Base-by-base conservation (phyloP, 225 moss, liverwort and hornwort genomes). In the Physcomitrium patens region DNA sequence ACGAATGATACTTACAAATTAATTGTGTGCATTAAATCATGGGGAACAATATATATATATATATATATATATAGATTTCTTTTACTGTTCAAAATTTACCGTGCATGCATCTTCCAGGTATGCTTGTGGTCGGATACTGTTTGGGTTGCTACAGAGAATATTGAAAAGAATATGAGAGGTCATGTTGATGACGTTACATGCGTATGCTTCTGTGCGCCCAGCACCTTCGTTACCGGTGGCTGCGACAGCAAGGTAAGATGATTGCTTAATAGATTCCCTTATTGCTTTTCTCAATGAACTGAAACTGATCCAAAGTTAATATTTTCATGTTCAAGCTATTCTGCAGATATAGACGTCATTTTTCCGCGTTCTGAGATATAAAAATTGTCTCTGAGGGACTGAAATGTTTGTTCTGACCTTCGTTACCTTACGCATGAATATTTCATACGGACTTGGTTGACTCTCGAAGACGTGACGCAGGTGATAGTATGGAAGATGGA, bases 401-500 rank as follows among this genome's bases (percentile, higher is more conserved):
- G 8, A 37, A 37, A 37, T 37, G 31, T 7, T 37, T 37, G 37
- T 42, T 68, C 43, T 11, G 9, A 26, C 14, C 15, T 59, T 45
- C 19, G 7, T 48, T 37, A 27, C 7, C 7, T 51, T 56, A 22
- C 4, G 1, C 44, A 12, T 63, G 22, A 10, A 1, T 47, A 18
- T 17, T 0, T 53, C 69, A 12, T 8, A 65, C 5, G 51, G 23
- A 67, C 62, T 57, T 79, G 45, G 10, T 66, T 75, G 49, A 45
- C 42, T 52, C 14, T 69, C 18, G 41, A 77, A 28, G 55, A 22
- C 54, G 3, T 77, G 68, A 44, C 76, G 70, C 71, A 96, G 93
- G 90, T 97, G 47, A 90, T 97, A 72, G 85, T 93, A 24, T 97
- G 97, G 97, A 97, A 93, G 75, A 86, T 97, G 77, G 97, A 94